Evolutionary conservation across 2,329 filamentous ascomycete species (phyloP), one percentile per base, ranked within the genome.

Genomic region (Daldinia eschscholtzii): DNA sequence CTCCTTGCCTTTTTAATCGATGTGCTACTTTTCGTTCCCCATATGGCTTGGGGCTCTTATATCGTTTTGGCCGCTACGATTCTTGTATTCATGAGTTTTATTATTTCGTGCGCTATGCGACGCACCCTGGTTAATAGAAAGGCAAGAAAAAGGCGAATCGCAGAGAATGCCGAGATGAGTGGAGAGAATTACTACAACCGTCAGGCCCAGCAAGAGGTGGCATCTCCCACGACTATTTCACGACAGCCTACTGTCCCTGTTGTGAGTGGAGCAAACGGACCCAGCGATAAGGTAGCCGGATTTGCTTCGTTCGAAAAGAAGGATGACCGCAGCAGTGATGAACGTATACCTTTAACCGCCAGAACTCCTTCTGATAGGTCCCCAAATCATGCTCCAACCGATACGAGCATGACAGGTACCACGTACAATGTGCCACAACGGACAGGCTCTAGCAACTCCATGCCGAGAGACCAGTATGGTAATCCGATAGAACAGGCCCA

Each of bases 151-250:
- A 93, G 91, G 83, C 89, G 93, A 52, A 97, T 98, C 77, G 93
- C 90, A 2, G 92, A 97, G 80, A 97, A 98, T 78, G 93, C 94
- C 6, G 94, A 98, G 79, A 98, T 98, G 94, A 98, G 93, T 78
- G 95, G 95, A 30, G 90, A 96, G 76, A 96, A 94, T 77, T 98
- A 92, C 79, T 98, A 97, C 81, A 92, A 91, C 75, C 87, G 91
- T 66, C 88, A 91, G 80, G 86, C 83, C 41, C 85, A 88, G 68
- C 81, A 83, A 57, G 86, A 89, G 68, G 77, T 84, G 39, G 75
- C 80, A 42, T 79, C 81, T 6, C 78, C 79, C 7, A 77, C 79
- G 2, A 78, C 82, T 4, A 77, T 78, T 4, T 79, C 81, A 35
- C 81, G 85, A 70, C 86, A 91, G 70, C 87, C 89, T 6, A 88